phyloP scores from a whole-genome alignment of 805 yeast genomes.

The Kodamaea neixiangensis region DNA sequence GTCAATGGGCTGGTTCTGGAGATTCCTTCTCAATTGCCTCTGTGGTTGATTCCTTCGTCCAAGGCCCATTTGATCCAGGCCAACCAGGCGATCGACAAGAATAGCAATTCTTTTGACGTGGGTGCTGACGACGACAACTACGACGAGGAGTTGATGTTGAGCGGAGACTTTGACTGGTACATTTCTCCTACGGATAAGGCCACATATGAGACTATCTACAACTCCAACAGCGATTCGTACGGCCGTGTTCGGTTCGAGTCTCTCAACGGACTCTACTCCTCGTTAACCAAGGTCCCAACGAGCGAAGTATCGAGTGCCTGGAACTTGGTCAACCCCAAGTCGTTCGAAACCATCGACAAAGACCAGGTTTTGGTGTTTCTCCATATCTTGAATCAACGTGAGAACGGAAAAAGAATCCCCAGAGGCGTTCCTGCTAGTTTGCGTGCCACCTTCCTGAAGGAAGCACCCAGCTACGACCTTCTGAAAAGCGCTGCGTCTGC shows the following conservation, averaged over 20 bases:
- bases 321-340: slow-evolving; percentile 92
- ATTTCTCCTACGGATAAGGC: slow-evolving; percentile 84
- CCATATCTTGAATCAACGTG: slow-evolving; percentile 89
- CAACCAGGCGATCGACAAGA: slow-evolving; percentile 58
- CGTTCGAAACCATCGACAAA: slow-evolving; percentile 83
- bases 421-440: slow-evolving; percentile 92
- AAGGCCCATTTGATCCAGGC: slow-evolving; percentile 87
- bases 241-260: slow-evolving; percentile 81
- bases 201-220: slow-evolving; percentile 76
- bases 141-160: slow-evolving; percentile 62
- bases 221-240: slow-evolving; percentile 69
- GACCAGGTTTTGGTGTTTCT: slow-evolving; percentile 89
- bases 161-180: slow-evolving; percentile 91
- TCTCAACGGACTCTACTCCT: slow-evolving; percentile 64
- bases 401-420: slow-evolving; percentile 82
- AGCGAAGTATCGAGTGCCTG: slow-evolving; percentile 88
- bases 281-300: slow-evolving; percentile 72
- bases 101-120: slow-evolving; percentile 17
- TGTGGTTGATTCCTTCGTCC: slow-evolving; percentile 89
- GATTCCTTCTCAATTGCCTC: slow-evolving; percentile 77
- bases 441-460: slow-evolving; percentile 88
- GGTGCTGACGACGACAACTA: slow-evolving; percentile 43
- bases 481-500: slow-evolving; percentile 1
- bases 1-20: slow-evolving; percentile 65
- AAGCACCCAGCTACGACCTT: slow-evolving; percentile 70